phyloP scores from a whole-genome alignment of 2,329 filamentous ascomycete genomes.

The Tolypocladium album region DNA sequence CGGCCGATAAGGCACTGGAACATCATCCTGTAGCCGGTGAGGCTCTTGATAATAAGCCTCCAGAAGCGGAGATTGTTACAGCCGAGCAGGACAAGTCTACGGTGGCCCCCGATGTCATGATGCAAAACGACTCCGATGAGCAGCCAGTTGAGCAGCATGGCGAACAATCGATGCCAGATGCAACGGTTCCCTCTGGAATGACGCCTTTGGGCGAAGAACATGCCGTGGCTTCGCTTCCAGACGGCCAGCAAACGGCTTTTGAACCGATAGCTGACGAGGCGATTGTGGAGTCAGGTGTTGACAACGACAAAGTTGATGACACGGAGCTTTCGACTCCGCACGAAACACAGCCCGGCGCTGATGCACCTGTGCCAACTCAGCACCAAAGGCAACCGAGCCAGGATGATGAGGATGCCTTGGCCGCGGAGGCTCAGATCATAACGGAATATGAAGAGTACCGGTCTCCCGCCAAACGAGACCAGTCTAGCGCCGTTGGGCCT shows the following conservation, averaged over 20 bases:
- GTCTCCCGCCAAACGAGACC: background rate
- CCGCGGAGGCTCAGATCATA: conserved; percentile 13
- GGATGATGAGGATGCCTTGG: background rate
- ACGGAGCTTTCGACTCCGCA: background rate
- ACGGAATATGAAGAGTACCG: conserved; percentile 7
- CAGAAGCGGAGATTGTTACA: background rate
- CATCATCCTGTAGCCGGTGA: background rate
- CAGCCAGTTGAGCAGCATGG: background rate
- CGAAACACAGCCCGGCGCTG: background rate
- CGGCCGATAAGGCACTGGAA: background rate
- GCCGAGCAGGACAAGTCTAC: background rate
- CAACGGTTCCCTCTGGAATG: background rate
- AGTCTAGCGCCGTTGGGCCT: background rate
- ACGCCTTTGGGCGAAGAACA: too few relatives aligned
- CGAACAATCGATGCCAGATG: background rate
- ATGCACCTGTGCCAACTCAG: background rate
- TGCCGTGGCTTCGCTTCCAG: background rate
- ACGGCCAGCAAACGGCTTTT: background rate
- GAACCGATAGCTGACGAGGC: background rate
- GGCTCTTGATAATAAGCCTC: background rate
- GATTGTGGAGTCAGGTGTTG: background rate
- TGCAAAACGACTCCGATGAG: background rate
- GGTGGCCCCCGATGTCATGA: background rate
- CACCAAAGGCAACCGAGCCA: background rate
- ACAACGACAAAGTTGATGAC: background rate